Base-by-base conservation (phyloP, 768 basidiomycete species). In the Tubosaeta sp. region DNA sequence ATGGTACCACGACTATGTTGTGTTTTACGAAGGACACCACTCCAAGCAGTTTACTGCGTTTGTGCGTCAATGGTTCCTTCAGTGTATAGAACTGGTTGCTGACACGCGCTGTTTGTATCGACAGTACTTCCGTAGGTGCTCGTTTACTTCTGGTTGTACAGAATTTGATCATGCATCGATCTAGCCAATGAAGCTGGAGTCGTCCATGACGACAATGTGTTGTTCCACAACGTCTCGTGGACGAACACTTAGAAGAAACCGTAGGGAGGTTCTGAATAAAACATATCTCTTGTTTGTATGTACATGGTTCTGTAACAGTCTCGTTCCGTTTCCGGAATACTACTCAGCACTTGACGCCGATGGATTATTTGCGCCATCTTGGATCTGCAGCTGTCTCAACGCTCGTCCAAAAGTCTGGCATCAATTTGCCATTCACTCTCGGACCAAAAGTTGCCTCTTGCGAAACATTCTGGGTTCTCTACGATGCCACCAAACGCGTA, bases 341-440 rank as follows among this genome's bases (percentile, higher is more conserved):
- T n/a, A n/a, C n/a, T n/a, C n/a, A n/a, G 27, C 27, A 27, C 27
- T 27, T 27, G 27, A 27, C 27, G 27, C 27, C 27, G 42, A 92
- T 93, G 90, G 90, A 93, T 57, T 90, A 90, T 62, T 71, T 93
- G 51, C 78, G 88, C 58, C 90, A 75, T 29, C 76, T 93, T 14
- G 90, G 91, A 31, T 88, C 87, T 48, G 89, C 83, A 40, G 93
- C 93, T 7, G 93, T 90, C 39, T 93, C 88, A 35, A 83, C 85
- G 8, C 78, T 96, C n/a, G 90, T 97, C 2, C 87, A 90, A 61
- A 95, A 94, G 62, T 94, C 94, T 8, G 94, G 94, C 22, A 77
- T 97, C 13, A 87, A 87, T 57, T 76, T 94, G 21, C 94, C 94
- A 0, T 97, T 95, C 63, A 80, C 84, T 4, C 78, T 96, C 5